Conservation (phyloP, 495 filamentous ascomycete species). For the Talaromyces adpressus region DNA sequence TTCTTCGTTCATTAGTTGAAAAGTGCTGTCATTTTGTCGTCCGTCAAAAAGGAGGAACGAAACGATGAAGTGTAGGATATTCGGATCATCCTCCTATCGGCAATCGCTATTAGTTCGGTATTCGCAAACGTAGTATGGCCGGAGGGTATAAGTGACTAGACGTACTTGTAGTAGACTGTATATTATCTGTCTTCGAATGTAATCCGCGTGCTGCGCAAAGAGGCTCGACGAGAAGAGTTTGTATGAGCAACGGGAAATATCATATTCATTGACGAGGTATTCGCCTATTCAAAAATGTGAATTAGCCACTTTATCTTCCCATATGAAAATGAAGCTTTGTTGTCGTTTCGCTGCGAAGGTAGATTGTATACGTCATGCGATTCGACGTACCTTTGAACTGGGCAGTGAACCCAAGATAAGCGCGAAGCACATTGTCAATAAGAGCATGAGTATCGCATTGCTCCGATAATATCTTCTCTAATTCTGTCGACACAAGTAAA, state of each 20-base stretch:
- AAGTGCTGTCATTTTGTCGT: constrained; percentile 64
- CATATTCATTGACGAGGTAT: constrained; percentile 77
- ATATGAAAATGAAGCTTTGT: constrained; percentile 7
- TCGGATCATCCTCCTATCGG: constrained; percentile 67
- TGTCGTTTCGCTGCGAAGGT: constrained; percentile 1
- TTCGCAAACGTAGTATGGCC: background rate
- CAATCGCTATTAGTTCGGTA: background rate
- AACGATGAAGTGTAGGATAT: constrained; percentile 71
- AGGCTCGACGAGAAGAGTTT: constrained; percentile 68
- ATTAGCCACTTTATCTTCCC: background rate
- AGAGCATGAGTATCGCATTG: constrained; percentile 65
- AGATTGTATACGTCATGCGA: background rate
- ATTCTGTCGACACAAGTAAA: constrained; percentile 44
- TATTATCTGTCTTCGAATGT: constrained; percentile 88
- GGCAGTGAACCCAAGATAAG: constrained; percentile 73
- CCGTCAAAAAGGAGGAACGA: constrained; percentile 92
- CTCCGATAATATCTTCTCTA: constrained; percentile 70
- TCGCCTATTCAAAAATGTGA: constrained; percentile 44
- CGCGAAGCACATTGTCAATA: constrained; percentile 82
- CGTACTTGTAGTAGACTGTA: constrained; percentile 79
- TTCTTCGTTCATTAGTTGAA: constrained; percentile 81
- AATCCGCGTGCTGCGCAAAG: constrained; percentile 68
- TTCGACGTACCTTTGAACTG: constrained; percentile 55
- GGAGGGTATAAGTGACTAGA: background rate
- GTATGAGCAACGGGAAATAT: constrained; percentile 77